These are phyloP conservation scores for Paraconiothyrium brasiliense DNA, from an alignment of 2,329 filamentous ascomycete species.

Conservation along the genomic window DNA sequence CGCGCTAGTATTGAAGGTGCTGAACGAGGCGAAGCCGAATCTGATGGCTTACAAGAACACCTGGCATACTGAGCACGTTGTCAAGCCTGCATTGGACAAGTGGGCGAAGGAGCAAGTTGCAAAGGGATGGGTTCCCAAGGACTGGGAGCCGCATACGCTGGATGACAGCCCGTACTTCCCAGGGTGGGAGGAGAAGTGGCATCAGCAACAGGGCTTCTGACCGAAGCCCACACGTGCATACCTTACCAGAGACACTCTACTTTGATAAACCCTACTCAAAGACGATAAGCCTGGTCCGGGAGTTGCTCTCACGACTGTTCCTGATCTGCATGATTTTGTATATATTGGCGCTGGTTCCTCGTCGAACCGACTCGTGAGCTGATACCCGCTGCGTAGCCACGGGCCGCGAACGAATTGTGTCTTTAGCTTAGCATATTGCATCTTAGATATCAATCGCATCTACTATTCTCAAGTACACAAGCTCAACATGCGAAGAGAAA, in stretches of 20 bases:
- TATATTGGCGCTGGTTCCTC: not conserved
- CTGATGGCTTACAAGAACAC: conserved; percentile 84
- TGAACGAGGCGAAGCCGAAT: conserved; percentile 74
- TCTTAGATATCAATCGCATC: not conserved
- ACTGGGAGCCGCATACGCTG: conserved; percentile 75
- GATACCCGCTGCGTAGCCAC: not conserved
- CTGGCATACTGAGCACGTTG: conserved; percentile 80
- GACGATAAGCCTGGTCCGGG: not conserved
- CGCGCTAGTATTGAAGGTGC: conserved; percentile 70
- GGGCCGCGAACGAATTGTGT: not conserved
- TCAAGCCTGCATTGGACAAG: conserved; percentile 69
- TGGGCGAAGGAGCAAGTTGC: conserved; percentile 74
- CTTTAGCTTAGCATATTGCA: not conserved
- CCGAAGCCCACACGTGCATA: not conserved
- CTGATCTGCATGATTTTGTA: not conserved
- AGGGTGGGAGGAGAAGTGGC: conserved; percentile 81
- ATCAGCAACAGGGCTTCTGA: conserved; percentile 68
- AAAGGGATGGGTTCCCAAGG: conserved; percentile 65
- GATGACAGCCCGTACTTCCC: conserved; percentile 80
- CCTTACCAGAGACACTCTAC: no score
- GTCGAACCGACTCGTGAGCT: not conserved
- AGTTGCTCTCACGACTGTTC: not conserved
- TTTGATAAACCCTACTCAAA: not conserved
- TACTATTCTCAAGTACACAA: not conserved
- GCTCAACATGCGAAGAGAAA: no score